Percentiles rank a stretch among this genome's conserved stretches.
Evolutionary conservation across 352 stramenopile genomes (phyloP).

Genomic region (Globisporangium sylvaticum): DNA sequence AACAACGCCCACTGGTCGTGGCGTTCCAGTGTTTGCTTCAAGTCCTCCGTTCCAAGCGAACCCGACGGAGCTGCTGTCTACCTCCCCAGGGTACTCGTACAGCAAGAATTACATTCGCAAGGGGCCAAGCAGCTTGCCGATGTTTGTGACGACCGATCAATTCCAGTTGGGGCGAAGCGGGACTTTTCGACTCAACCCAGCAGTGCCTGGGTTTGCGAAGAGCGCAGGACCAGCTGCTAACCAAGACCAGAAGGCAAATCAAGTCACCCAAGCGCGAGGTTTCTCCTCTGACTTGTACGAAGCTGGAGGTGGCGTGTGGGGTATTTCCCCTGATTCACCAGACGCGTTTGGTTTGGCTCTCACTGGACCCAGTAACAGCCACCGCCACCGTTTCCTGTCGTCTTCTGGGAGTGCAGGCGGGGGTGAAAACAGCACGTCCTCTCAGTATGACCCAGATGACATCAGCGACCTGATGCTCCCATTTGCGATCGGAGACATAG

Average conservation of each 20-base stretch:
- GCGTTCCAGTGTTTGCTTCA: conserved; percentile 30
- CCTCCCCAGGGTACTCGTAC: conserved; percentile 69
- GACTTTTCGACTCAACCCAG: conserved; percentile 6
- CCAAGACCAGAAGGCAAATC: conserved; percentile 4
- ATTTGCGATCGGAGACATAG: conserved; percentile 56
- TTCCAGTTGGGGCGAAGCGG: conserved; percentile 27
- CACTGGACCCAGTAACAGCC: conserved; percentile 21
- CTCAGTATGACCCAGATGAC: conserved; percentile 21
- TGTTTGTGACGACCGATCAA: conserved; percentile 56
- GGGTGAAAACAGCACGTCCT: conserved; percentile 17
- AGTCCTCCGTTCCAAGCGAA: conserved; percentile 71
- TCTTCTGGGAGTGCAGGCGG: conserved; percentile 21
- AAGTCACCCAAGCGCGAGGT: conserved; percentile 24
- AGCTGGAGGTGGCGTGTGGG: conserved; percentile 50
- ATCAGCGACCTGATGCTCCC: conserved; percentile 52
- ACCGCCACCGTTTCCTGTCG: conserved; percentile 43
- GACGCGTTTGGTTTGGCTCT: conserved; percentile 63
- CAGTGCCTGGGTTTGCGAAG: conserved; percentile 8
- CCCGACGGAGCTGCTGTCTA: conserved; percentile 62
- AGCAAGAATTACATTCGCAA: conserved; percentile 61
- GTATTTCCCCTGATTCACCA: conserved; percentile 59
- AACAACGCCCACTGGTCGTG: conserved; percentile 1
- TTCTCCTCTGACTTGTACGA: conserved; percentile 73
- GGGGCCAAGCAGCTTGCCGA: conserved; percentile 37
- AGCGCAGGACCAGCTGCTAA: conserved; percentile 13